Percentiles rank a stretch among this genome's conserved stretches.
Conservation (phyloP, 148 eudicot species). For the Amaranthus hypochondriacus region DNA sequence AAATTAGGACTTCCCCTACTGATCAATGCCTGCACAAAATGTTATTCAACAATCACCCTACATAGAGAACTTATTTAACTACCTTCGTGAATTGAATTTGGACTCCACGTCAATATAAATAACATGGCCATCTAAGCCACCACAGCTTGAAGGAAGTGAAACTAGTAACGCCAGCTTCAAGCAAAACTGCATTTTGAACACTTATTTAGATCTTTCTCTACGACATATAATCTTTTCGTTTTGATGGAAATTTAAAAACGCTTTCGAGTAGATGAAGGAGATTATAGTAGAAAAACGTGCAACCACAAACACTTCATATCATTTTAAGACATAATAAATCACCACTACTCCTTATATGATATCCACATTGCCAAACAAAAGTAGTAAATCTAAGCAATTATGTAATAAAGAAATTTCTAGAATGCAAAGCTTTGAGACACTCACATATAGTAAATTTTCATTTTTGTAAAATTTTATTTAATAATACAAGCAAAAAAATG, state of each 20-base stretch:
- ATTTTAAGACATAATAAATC: no score
- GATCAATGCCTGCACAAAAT: not conserved
- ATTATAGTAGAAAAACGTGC: not conserved
- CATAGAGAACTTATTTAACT: conserved; percentile 5
- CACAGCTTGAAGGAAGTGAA: conserved; percentile 69
- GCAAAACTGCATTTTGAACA: conserved; percentile 59
- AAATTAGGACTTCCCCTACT: not conserved
- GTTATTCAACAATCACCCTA: no score
- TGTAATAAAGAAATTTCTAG: no score
- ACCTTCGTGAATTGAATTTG: conserved; percentile 90
- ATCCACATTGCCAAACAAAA: no score
- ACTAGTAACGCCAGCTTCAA: conserved; percentile 78
- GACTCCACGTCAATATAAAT: conserved; percentile 87
- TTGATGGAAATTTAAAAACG: not conserved
- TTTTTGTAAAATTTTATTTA: no score
- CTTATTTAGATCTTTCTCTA: not conserved
- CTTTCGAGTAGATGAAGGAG: not conserved
- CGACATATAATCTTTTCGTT: not conserved
- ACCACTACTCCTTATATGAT: no score
- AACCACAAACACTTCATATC: not conserved
- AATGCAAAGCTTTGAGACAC: no score
- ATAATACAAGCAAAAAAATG: no score
- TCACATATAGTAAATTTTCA: no score
- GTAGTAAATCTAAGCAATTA: no score
- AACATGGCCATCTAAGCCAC: conserved; percentile 76